Evolutionary conservation across 1,284 basidiomycete genomes (phyloP).

Genomic region (Sporisorium scitamineum): DNA sequence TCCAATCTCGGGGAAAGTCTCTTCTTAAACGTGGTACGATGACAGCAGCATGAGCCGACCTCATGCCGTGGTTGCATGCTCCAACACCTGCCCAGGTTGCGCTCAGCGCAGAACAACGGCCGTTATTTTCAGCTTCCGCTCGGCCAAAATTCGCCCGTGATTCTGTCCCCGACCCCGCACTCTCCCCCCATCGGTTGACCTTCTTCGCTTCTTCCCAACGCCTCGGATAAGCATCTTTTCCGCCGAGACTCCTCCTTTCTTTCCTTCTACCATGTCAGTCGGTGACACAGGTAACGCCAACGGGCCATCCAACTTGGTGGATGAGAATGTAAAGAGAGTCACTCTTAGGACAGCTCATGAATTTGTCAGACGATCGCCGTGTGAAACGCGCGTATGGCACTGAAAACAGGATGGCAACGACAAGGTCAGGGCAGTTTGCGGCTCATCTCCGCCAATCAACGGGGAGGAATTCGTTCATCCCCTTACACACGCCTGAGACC

Average conservation of each 20-base stretch:
- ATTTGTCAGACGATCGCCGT: too few species aligned
- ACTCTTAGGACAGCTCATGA: too few species aligned
- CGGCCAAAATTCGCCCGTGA: slow-evolving; percentile 17
- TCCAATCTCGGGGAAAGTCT: too few species aligned
- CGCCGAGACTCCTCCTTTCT: slow-evolving; percentile 8
- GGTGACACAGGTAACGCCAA: background rate
- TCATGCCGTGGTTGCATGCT: background rate
- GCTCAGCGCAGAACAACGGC: background rate
- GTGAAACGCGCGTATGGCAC: too few species aligned
- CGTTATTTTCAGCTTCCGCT: slow-evolving; percentile 16
- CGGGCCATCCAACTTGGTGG: background rate
- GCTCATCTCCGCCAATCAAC: slow-evolving; percentile 1
- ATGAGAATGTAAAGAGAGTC: too few species aligned
- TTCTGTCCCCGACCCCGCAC: slow-evolving; percentile 5
- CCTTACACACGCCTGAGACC: too few species aligned
- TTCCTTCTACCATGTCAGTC: background rate
- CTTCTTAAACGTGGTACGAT: too few species aligned
- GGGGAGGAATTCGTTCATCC: too few species aligned
- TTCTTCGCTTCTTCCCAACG: background rate
- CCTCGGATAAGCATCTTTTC: background rate
- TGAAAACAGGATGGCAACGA: too few species aligned
- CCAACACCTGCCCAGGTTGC: too few species aligned
- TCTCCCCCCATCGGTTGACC: too few species aligned
- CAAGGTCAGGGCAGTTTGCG: too few species aligned
- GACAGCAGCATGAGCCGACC: background rate